phyloP scores from a whole-genome alignment of 2,329 filamentous ascomycete genomes.

The Escovopsis weberi region DNA sequence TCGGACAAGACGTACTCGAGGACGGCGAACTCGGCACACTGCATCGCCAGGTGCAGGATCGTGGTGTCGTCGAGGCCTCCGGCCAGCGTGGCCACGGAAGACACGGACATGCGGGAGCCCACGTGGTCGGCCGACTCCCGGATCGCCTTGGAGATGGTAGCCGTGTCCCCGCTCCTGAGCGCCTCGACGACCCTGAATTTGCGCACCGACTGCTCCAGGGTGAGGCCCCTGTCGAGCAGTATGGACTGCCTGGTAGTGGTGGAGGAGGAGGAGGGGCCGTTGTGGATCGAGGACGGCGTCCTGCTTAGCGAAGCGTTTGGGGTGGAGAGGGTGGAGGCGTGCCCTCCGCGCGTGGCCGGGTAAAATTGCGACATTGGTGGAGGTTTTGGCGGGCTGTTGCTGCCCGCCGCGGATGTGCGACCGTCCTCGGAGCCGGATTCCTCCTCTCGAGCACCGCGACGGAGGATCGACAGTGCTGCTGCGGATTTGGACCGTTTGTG shows the following conservation, averaged over 20 bases:
- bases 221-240: slow-evolving; percentile 30
- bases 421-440: slow-evolving; percentile 40
- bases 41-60: slow-evolving; percentile 82
- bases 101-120: slow-evolving; percentile 40
- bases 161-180: slow-evolving; percentile 77
- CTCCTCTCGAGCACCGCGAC: slow-evolving; percentile 35
- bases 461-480: slow-evolving; percentile 37
- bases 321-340: slow-evolving; percentile 33
- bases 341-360: slow-evolving; percentile 23
- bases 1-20: slow-evolving; percentile 89
- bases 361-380: slow-evolving; percentile 12
- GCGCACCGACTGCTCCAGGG: slow-evolving; percentile 83
- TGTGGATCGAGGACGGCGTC: slow-evolving; percentile 20
- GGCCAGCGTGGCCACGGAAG: slow-evolving; percentile 31
- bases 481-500: slow-evolving; percentile 42
- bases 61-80: slow-evolving; percentile 63
- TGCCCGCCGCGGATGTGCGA: slow-evolving; percentile 19
- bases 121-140: slow-evolving; percentile 43
- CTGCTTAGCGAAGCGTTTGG: slow-evolving; percentile 26
- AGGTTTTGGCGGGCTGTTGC: slow-evolving; percentile 19
- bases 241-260: slow-evolving; percentile 11
- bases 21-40: slow-evolving; percentile 84
- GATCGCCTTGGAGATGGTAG: slow-evolving; percentile 76
- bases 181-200: slow-evolving; percentile 93
- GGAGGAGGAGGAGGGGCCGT: slow-evolving; percentile 14